Evolutionary conservation across 139 green algal genomes (phyloP).

Genomic region (Chlamydomonas sp.): DNA sequence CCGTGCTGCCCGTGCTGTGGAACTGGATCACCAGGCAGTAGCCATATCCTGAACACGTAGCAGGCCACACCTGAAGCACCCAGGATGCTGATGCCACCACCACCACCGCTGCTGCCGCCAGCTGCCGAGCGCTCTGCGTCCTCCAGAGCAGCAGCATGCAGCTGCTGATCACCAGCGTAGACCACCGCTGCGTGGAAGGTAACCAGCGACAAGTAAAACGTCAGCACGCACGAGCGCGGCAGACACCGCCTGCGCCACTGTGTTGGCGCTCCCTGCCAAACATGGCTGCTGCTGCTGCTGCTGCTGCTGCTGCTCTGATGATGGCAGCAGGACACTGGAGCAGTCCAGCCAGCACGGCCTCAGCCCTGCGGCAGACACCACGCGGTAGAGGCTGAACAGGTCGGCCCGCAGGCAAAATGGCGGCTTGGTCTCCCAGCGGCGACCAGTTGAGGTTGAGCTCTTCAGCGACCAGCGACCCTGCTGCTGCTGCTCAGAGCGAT

Average conservation of each 20-base stretch:
- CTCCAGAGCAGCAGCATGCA: too few species aligned
- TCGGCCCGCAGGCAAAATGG: too few species aligned
- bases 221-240: constrained; percentile 1
- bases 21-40: background rate
- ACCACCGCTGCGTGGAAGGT: background rate
- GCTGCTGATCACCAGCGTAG: too few species aligned
- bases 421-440: too few species aligned
- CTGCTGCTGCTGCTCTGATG: background rate
- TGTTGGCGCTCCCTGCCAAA: background rate
- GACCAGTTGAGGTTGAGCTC: too few species aligned
- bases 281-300: background rate
- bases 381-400: constrained; percentile 42
- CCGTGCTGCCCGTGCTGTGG: too few species aligned
- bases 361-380: constrained; percentile 28
- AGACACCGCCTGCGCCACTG: background rate
- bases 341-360: constrained; percentile 36
- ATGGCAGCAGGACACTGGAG: constrained; percentile 3
- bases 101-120: background rate
- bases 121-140: too few species aligned
- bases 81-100: background rate
- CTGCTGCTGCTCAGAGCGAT: too few species aligned
- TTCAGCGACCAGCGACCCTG: too few species aligned
- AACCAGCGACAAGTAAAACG: background rate
- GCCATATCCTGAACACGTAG: background rate
- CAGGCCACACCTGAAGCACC: background rate